These are phyloP conservation scores for Myxozyma neglecta DNA, from an alignment of 805 yeast genomes.

Conservation along the genomic window DNA sequence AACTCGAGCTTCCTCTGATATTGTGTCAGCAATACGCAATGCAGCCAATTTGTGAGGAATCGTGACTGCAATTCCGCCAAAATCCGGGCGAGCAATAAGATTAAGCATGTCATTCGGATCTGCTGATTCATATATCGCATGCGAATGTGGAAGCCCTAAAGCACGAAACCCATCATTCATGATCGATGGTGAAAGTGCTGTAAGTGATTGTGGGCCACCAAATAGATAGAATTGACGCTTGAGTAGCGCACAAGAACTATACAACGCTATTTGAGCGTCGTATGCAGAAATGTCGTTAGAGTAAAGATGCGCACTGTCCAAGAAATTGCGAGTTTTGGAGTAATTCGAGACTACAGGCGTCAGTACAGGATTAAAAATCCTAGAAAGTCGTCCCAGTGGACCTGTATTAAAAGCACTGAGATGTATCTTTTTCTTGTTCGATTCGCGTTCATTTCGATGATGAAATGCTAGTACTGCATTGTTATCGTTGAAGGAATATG, in stretches of 20 bases:
- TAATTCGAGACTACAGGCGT: slow-evolving; percentile 72
- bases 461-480: slow-evolving; percentile 65
- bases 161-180: slow-evolving; percentile 75
- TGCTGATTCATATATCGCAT: slow-evolving; percentile 50
- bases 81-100: slow-evolving; percentile 36
- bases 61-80: slow-evolving; percentile 94
- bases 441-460: slow-evolving; percentile 42
- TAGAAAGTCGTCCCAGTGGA: slow-evolving; percentile 68
- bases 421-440: slow-evolving; percentile 50
- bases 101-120: slow-evolving; percentile 54
- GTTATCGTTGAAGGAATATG: slow-evolving; percentile 65
- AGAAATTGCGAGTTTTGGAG: not conserved
- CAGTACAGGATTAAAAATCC: slow-evolving; percentile 68
- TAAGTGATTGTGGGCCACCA: slow-evolving; percentile 42
- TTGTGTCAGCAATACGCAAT: slow-evolving; percentile 60
- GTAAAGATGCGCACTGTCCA: not conserved
- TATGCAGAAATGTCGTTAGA: slow-evolving; percentile 9
- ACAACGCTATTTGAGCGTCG: slow-evolving; percentile 15
- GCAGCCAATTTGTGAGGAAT: slow-evolving; percentile 86
- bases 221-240: slow-evolving; percentile 34
- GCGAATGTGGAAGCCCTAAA: slow-evolving; percentile 74
- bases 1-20: slow-evolving; percentile 69
- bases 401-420: slow-evolving; percentile 84
- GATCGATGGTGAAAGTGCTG: slow-evolving; percentile 83
- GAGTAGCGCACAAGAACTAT: slow-evolving; percentile 7